Evolutionary conservation across 2,329 filamentous ascomycete genomes (phyloP).

Genomic region (Eurotiales sp.): DNA sequence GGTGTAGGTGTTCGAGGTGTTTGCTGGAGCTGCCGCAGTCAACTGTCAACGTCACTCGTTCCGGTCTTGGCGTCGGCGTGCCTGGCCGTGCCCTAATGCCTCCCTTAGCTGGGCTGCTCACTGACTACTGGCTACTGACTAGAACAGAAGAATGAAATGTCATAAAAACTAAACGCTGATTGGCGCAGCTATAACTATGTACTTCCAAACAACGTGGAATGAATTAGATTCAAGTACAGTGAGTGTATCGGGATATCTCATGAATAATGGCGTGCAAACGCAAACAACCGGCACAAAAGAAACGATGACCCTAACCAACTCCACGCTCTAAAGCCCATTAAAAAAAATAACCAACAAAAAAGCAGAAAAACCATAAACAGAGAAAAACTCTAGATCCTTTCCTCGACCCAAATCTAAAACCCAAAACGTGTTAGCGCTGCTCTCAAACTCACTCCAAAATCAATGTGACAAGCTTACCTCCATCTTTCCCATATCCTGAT

Average conservation of each 20-base stretch:
- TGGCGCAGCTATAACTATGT: too few relatives aligned
- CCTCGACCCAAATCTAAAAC: constrained; percentile 20
- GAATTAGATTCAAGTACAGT: not conserved
- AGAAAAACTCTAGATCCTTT: constrained; percentile 10
- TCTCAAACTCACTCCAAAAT: not conserved
- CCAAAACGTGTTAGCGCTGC: not conserved
- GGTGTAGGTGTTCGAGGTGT: not conserved
- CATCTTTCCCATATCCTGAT: constrained; percentile 83
- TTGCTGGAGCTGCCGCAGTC: not conserved
- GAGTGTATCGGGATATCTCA: not conserved
- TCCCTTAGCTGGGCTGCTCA: too few relatives aligned
- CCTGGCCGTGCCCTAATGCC: constrained; percentile 4
- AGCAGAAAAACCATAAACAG: not conserved
- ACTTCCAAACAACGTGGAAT: too few relatives aligned
- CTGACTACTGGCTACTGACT: too few relatives aligned
- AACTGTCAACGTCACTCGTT: constrained; percentile 15
- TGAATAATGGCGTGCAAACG: too few relatives aligned
- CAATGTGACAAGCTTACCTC: constrained; percentile 63
- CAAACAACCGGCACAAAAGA: not conserved
- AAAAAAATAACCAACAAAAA: not conserved
- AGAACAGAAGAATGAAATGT: too few relatives aligned
- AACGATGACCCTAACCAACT: constrained; percentile 6
- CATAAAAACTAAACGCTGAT: too few relatives aligned
- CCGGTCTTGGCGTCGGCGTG: constrained; percentile 11
- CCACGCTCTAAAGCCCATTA: constrained; percentile 7